Evolutionary conservation across 352 stramenopile genomes (phyloP), one percentile per base, ranked within the genome.

Genomic region (Globisporangium parvum): DNA sequence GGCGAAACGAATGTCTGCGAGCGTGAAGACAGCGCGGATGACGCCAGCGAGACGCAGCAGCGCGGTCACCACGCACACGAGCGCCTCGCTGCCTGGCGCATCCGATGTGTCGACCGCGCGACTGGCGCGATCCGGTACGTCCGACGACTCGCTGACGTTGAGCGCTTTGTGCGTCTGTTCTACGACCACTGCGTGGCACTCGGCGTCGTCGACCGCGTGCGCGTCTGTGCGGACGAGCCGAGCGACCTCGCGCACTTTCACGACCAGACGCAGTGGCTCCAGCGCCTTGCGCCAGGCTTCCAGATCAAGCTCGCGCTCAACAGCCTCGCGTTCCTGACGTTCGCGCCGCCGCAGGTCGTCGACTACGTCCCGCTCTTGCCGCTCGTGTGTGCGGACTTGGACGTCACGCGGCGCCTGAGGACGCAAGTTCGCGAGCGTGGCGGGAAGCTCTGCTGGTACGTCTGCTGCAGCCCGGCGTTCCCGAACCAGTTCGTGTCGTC

Each of bases 401-500:
- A 86, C 5, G 63, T 83, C n/a, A 91, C 81, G 1, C 51, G 69
- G 37, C 70, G 71, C 17, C 63, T 86, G 45, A 67, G 66, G 8
- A 53, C 69, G n/a, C 73, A 87, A 23, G 70, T 85, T 55, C 77
- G 75, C 20, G 74, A 64, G 14, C 75, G 79, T 37, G 65, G 74
- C 39, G 81, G 81, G 17, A 75, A 75, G 47, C 73, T 89, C 20
- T 78, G 77, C 62, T 91, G 81, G 81, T 91, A 91, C 42, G 81
- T 91, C n/a, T 91, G 81, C 59, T 91, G 81, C 50, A 72, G 63
- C 0, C 81, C 81, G 47, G 51, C 55, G 6, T 91, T 81, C 35
- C 81, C 79, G 11, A 91, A 91, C 59, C 77, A 90, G 59, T 91
- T 91, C 41, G 79, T 91, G 47, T 88, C 75, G 0, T 91, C 81